phyloP scores from a whole-genome alignment of 495 filamentous ascomycete genomes.

The Podospora pseudocomata region DNA sequence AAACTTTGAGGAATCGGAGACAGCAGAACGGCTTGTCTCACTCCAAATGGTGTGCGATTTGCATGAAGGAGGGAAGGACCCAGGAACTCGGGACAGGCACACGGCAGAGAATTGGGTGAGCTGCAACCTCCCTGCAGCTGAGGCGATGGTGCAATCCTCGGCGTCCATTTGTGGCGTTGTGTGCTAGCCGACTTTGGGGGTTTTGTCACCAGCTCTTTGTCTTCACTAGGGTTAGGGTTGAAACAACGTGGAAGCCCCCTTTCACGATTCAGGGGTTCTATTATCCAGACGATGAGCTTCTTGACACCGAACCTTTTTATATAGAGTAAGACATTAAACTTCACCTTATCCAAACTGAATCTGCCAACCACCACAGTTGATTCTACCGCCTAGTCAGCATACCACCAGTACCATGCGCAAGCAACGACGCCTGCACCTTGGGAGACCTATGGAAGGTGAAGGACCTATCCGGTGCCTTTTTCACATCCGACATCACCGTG shows the following conservation, averaged over 20 bases:
- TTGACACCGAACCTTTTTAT: too few species aligned
- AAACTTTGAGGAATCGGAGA: not conserved
- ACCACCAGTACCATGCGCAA: too few species aligned
- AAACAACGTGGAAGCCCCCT: not conserved
- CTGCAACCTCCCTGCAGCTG: slow-evolving; percentile 4
- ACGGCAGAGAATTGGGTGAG: not conserved
- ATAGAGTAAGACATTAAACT: too few species aligned
- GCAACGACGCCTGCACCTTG: too few species aligned
- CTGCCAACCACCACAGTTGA: too few species aligned
- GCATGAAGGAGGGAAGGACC: slow-evolving; percentile 2
- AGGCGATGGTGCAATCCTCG: slow-evolving; percentile 3
- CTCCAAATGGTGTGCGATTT: not conserved
- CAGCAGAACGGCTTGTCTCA: not conserved
- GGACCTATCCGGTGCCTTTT: too few species aligned
- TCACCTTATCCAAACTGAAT: too few species aligned
- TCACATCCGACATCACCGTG: too few species aligned
- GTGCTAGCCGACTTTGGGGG: not conserved
- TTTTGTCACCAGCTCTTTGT: not conserved
- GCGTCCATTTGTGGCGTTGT: not conserved
- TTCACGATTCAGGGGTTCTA: not conserved
- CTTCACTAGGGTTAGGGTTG: not conserved
- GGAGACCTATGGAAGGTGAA: too few species aligned
- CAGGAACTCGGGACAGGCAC: not conserved
- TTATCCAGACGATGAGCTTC: not conserved
- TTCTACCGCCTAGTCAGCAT: too few species aligned